Percentiles rank a stretch among this genome's conserved stretches.
phyloP scores from a whole-genome alignment of 176 grass and related monocot genomes.

The Aegilops tauschii region DNA sequence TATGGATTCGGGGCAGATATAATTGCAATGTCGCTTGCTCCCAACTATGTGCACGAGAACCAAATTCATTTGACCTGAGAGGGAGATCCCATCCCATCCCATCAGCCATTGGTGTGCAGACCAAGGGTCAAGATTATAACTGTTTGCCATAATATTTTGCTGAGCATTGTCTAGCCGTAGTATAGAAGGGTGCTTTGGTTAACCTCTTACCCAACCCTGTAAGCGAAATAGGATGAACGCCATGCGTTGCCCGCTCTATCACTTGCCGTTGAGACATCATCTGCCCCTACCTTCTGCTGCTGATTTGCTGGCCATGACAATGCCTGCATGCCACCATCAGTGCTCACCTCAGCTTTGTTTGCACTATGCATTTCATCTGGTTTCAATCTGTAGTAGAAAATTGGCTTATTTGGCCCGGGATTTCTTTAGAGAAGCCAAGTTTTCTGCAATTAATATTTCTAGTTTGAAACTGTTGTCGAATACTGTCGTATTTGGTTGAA shows the following conservation, averaged over 20 bases:
- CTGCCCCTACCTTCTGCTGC: not conserved
- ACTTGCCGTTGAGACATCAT: not conserved
- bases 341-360: not conserved
- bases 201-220: not conserved
- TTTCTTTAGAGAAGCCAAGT: not conserved
- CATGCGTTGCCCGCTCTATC: not conserved
- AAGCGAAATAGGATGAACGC: not conserved
- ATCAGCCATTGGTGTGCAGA: conserved; percentile 35
- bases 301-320: not conserved
- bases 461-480: not conserved
- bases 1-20: conserved; percentile 48
- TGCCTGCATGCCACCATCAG: not conserved
- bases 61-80: conserved; percentile 84
- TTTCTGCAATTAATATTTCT: not conserved
- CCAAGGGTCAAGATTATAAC: not conserved
- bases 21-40: conserved; percentile 67
- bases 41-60: conserved; percentile 82
- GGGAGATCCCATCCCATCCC: conserved; percentile 52
- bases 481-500: not conserved
- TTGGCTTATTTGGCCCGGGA: not conserved
- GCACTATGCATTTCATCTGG: not conserved
- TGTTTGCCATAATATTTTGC: not conserved
- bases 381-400: not conserved
- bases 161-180: not conserved
- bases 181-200: not conserved